Evolutionary conservation across 164 flowering plant species (phyloP).

Genomic region (Magnolia kwangsiensis): DNA sequence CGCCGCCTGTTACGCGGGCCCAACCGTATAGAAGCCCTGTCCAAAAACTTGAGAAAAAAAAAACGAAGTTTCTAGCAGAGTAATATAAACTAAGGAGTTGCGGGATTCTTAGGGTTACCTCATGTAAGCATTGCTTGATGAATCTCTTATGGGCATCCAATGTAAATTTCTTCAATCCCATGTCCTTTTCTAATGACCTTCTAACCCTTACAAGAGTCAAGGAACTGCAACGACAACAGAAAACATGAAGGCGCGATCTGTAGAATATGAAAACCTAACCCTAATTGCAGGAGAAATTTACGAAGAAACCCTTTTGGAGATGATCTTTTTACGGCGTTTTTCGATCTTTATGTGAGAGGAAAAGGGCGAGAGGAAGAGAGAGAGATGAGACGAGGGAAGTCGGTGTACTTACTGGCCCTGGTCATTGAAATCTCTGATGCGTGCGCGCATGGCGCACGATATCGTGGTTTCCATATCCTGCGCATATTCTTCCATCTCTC

Average conservation of each 20-base stretch:
- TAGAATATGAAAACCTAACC: no score
- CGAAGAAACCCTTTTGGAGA: neutral
- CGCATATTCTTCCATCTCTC: conserved; percentile 7
- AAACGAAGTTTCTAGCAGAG: no score
- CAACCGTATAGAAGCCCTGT: no score
- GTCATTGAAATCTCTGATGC: conserved; percentile 46
- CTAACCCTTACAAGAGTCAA: conserved; percentile 73
- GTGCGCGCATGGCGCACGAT: conserved; percentile 42
- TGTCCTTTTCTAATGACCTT: conserved; percentile 72
- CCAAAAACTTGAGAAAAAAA: no score
- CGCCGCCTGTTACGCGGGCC: no score
- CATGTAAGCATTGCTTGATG: conserved; percentile 52
- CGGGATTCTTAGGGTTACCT: conserved; percentile 38
- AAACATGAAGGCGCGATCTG: no score
- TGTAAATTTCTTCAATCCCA: conserved; percentile 58
- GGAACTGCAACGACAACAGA: conserved; percentile 41
- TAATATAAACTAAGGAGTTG: no score
- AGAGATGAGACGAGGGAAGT: neutral
- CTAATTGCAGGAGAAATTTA: no score
- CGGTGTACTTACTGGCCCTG: conserved; percentile 50
- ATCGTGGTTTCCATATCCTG: conserved; percentile 42
- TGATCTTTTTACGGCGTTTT: neutral
- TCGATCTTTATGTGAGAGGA: neutral
- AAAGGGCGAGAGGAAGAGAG: neutral
- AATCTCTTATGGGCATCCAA: conserved; percentile 80